Conservation (phyloP, 2,329 filamentous ascomycete genomes). For the Aaosphaeria arxii region DNA sequence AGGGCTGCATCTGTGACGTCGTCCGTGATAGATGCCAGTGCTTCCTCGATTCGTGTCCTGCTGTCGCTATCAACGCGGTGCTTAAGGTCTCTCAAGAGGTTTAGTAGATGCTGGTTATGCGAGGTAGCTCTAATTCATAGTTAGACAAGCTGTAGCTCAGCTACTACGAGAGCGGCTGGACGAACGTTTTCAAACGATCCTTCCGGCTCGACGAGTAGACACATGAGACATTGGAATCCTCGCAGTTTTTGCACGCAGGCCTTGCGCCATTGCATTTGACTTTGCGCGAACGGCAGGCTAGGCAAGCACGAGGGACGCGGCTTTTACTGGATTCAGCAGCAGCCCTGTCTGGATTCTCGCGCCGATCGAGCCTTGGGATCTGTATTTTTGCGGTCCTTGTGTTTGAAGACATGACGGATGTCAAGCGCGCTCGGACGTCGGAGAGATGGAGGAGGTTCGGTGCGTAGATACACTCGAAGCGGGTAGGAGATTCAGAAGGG, state of each 20-base stretch:
- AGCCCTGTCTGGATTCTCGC: conserved; percentile 12
- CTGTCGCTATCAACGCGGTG: conserved; percentile 6
- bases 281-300: conserved; percentile 21
- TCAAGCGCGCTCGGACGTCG: no score
- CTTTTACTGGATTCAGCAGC: conserved; percentile 8
- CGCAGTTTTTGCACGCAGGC: conserved; percentile 30
- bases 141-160: no score
- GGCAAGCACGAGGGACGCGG: conserved; percentile 22
- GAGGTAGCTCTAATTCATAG: conserved; percentile 16
- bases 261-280: conserved; percentile 22
- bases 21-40: neutral
- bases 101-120: conserved; percentile 26
- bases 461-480: no score
- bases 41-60: conserved; percentile 14
- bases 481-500: no score
- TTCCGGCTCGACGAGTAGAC: conserved; percentile 33
- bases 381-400: conserved; percentile 12
- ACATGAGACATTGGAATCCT: conserved; percentile 22
- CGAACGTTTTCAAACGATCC: conserved; percentile 33
- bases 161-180: neutral
- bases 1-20: conserved; percentile 4
- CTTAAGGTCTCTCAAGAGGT: conserved; percentile 20
- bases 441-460: no score
- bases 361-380: conserved; percentile 23
- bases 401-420: no score